These are phyloP conservation scores for Tricholoma sp. DNA, from an alignment of 768 basidiomycete genomes.

Conservation along the genomic window DNA sequence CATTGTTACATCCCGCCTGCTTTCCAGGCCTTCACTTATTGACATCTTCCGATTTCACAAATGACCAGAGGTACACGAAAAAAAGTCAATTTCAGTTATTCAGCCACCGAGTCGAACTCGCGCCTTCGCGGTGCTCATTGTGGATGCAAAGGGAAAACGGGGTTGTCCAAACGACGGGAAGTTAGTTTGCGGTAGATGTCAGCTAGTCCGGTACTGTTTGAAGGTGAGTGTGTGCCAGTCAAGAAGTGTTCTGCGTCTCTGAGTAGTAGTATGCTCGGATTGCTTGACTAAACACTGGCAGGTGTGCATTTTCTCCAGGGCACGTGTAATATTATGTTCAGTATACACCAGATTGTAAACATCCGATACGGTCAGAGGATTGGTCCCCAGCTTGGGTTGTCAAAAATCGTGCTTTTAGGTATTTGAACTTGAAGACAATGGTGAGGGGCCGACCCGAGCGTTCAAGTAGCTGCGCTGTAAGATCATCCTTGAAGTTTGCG, in stretches of 20 bases:
- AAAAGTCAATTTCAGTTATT: not conserved
- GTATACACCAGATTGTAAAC: not conserved
- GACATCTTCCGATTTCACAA: not conserved
- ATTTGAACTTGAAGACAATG: too few species aligned
- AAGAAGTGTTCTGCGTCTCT: not conserved
- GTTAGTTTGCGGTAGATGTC: not conserved
- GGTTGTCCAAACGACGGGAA: not conserved
- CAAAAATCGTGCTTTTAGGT: not conserved
- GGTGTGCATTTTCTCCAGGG: not conserved
- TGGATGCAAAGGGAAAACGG: not conserved
- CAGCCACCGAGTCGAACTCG: not conserved
- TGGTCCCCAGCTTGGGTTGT: not conserved
- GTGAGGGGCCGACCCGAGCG: not conserved
- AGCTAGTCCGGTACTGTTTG: not conserved
- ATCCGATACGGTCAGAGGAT: not conserved
- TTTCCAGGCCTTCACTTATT: not conserved
- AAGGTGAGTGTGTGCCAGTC: not conserved
- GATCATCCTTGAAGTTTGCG: too few species aligned
- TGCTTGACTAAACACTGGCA: not conserved
- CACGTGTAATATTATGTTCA: not conserved
- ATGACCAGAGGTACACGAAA: not conserved
- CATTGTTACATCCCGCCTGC: not conserved
- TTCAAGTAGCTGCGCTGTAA: too few species aligned
- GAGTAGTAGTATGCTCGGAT: not conserved
- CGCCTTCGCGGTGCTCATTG: not conserved